Conservation (phyloP, 2,329 filamentous ascomycete genomes). For the Botryotinia calthae region DNA sequence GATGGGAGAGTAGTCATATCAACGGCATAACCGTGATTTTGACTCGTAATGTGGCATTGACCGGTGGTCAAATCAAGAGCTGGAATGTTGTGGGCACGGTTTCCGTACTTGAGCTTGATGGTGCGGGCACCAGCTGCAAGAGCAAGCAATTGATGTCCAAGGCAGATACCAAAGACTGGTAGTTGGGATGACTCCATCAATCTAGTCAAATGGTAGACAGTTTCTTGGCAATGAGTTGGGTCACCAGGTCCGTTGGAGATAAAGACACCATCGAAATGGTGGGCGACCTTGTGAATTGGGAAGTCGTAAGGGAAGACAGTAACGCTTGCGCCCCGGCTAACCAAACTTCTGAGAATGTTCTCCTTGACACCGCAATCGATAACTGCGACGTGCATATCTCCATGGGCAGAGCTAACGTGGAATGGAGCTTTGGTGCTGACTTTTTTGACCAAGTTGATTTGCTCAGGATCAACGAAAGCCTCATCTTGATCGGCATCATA, state of each 20-base stretch:
- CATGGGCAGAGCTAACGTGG: conserved; percentile 81
- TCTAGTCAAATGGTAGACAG: conserved; percentile 86
- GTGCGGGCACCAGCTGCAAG: conserved; percentile 85
- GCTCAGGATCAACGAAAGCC: conserved; percentile 88
- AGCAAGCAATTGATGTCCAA: conserved; percentile 93
- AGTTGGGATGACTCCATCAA: conserved; percentile 89
- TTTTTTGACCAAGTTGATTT: conserved; percentile 93
- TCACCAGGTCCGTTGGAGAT: conserved; percentile 99
- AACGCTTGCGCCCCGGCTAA: conserved; percentile 85
- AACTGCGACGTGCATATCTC: conserved; percentile 85
- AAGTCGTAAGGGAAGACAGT: conserved; percentile 97
- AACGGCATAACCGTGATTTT: conserved; percentile 98
- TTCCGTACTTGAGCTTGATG: conserved; percentile 98
- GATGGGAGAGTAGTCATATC: conserved; percentile 76
- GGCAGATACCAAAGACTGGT: conserved; percentile 95
- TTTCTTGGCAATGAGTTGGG: conserved; percentile 93
- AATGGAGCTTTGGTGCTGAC: conserved; percentile 98
- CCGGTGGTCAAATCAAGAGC: conserved; percentile 91
- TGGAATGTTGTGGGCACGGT: conserved; percentile 98
- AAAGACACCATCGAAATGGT: conserved; percentile 98
- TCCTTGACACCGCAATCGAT: conserved; percentile 99
- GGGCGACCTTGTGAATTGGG: conserved; percentile 95
- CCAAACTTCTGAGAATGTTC: conserved; percentile 95
- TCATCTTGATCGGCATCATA: conserved; percentile 99
- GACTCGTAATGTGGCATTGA: conserved; percentile 96